Evolutionary conservation across 2,329 filamentous ascomycete genomes (phyloP).

Genomic region (Orbilia quercus): DNA sequence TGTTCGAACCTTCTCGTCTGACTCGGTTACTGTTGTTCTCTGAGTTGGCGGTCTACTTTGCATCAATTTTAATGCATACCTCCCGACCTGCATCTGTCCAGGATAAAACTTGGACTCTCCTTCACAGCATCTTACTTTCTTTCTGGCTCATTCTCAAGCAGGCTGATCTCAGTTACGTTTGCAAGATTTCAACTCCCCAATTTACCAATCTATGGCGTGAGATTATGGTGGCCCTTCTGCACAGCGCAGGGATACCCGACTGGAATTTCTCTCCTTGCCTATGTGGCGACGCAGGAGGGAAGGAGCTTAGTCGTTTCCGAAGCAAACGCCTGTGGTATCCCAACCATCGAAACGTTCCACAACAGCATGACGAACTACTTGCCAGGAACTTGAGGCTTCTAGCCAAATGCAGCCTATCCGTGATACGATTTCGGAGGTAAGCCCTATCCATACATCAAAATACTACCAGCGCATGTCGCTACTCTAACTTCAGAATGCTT

Average conservation of each 20-base stretch:
- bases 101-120: conserved; percentile 55
- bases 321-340: conserved; percentile 43
- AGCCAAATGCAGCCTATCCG: conserved; percentile 49
- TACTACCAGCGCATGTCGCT: conserved; percentile 12
- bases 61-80: conserved; percentile 52
- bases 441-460: conserved; percentile 28
- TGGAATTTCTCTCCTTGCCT: conserved; percentile 49
- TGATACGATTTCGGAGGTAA: conserved; percentile 53
- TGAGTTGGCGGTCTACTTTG: conserved; percentile 53
- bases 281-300: conserved; percentile 56
- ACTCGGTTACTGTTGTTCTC: conserved; percentile 37
- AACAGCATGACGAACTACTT: conserved; percentile 49
- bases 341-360: conserved; percentile 54
- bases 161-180: conserved; percentile 54
- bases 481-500: conserved; percentile 50
- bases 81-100: conserved; percentile 49
- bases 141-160: conserved; percentile 47
- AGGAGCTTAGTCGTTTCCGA: conserved; percentile 53
- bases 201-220: conserved; percentile 46
- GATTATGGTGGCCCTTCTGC: conserved; percentile 54
- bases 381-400: conserved; percentile 46
- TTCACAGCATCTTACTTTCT: conserved; percentile 38
- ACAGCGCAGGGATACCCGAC: conserved; percentile 39
- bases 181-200: conserved; percentile 48
- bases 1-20: conserved; percentile 54